Conservation (phyloP, 495 filamentous ascomycete species). For the Sphaerosporella brunnea region DNA sequence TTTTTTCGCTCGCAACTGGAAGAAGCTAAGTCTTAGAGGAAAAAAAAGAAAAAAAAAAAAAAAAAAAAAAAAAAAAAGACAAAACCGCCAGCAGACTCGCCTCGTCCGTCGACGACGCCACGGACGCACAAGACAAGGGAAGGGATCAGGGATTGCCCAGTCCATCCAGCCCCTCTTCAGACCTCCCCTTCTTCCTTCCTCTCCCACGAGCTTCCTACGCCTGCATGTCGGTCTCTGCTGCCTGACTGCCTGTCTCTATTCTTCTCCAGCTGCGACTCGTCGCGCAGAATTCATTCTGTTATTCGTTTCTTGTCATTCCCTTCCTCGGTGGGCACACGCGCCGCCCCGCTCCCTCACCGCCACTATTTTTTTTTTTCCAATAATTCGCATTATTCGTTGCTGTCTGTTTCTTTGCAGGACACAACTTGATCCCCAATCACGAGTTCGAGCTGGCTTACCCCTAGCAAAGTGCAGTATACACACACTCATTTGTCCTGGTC, state of each 20-base stretch:
- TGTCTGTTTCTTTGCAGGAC: neutral
- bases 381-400: neutral
- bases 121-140: no score
- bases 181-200: neutral
- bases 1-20: no score
- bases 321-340: neutral
- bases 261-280: no score
- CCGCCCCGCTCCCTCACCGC: neutral
- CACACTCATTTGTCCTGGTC: neutral
- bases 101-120: no score
- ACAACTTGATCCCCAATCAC: neutral
- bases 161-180: neutral
- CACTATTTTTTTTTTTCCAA: conserved; percentile 2
- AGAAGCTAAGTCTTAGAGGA: no score
- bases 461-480: conserved; percentile 1
- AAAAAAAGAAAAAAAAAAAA: no score
- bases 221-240: conserved; percentile 1
- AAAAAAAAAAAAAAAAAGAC: no score
- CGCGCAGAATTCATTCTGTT: no score
- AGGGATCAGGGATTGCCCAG: no score
- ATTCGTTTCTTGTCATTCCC: conserved; percentile 3
- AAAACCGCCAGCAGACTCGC: no score
- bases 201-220: conserved; percentile 7
- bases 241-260: conserved; percentile 1
- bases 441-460: neutral